These are phyloP conservation scores for Trametes pubescens DNA, from an alignment of 1,284 basidiomycete genomes.

Conservation along the genomic window DNA sequence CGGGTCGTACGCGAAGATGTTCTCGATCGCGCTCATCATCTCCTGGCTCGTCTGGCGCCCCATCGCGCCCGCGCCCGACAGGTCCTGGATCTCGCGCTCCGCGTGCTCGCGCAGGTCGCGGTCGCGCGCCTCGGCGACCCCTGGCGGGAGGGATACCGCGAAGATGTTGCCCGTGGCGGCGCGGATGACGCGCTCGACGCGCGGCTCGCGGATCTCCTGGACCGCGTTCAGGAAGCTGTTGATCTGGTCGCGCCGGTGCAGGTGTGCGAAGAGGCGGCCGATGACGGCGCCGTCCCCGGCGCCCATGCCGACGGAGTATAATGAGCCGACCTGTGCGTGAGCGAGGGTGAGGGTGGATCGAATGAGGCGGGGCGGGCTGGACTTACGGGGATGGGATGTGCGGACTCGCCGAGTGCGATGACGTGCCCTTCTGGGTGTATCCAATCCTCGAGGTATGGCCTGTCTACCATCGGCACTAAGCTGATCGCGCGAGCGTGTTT, in stretches of 20 bases:
- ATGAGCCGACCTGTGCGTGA: conserved; percentile 53
- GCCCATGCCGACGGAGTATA: conserved; percentile 58
- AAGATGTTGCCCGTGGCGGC: conserved; percentile 35
- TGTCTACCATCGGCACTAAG: conserved; percentile 25
- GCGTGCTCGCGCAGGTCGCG: conserved; percentile 21
- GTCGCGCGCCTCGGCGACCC: conserved; percentile 25
- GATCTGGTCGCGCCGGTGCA: conserved; percentile 59
- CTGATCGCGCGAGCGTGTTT: conserved; percentile 19
- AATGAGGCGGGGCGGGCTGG: background rate
- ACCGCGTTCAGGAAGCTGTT: conserved; percentile 57
- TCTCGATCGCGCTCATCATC: conserved; percentile 35
- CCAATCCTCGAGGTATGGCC: conserved; percentile 39
- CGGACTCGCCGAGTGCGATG: conserved; percentile 48
- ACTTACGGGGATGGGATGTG: conserved; percentile 61
- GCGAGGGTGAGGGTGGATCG: background rate
- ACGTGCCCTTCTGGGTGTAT: conserved; percentile 36
- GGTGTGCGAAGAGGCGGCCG: conserved; percentile 63
- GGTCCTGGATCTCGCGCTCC: conserved; percentile 23
- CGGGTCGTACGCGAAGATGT: conserved; percentile 45
- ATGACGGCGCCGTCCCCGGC: conserved; percentile 67
- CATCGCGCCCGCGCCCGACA: background rate
- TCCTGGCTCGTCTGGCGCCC: conserved; percentile 27
- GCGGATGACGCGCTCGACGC: conserved; percentile 30
- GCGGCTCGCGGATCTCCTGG: conserved; percentile 51
- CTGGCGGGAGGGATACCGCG: conserved; percentile 34